Conservation (phyloP, 2,329 filamentous ascomycete genomes). For the Gliomastix tumulicola region DNA sequence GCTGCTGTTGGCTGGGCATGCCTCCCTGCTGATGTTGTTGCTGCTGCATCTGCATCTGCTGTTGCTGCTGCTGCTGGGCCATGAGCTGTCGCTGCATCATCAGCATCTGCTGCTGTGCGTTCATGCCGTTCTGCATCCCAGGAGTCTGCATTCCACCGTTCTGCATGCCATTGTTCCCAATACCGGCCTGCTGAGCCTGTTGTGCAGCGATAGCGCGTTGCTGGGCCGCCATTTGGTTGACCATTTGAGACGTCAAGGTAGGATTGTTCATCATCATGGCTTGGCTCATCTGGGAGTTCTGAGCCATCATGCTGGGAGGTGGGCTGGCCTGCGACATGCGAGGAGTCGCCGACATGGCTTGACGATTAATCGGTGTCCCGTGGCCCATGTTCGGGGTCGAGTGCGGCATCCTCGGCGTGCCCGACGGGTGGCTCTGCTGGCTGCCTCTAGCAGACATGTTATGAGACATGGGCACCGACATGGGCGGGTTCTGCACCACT, state of each 20-base stretch:
- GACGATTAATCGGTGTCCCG: constrained; percentile 49
- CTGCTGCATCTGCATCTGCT: constrained; percentile 21
- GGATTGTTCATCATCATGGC: constrained; percentile 46
- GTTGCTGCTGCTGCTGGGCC: constrained; percentile 30
- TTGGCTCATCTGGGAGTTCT: constrained; percentile 47
- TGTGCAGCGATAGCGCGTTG: constrained; percentile 29
- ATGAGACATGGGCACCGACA: constrained; percentile 53
- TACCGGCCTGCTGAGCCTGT: constrained; percentile 27
- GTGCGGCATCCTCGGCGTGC: constrained; percentile 56
- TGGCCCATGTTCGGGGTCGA: constrained; percentile 55
- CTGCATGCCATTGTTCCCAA: constrained; percentile 29
- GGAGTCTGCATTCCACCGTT: constrained; percentile 31
- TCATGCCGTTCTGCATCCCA: constrained; percentile 15
- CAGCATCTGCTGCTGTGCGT: constrained; percentile 20
- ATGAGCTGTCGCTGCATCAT: constrained; percentile 28
- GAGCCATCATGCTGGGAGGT: constrained; percentile 51
- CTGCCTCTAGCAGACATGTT: constrained; percentile 59
- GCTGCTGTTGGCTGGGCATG: constrained; percentile 34
- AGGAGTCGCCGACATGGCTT: constrained; percentile 48
- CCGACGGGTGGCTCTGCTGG: constrained; percentile 58
- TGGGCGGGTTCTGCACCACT: constrained; percentile 52
- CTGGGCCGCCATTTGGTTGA: constrained; percentile 42
- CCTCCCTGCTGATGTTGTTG: constrained; percentile 24
- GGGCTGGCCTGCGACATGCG: constrained; percentile 58
- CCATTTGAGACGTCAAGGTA: constrained; percentile 26